Conservation (phyloP, 768 basidiomycete species). For the Basidioascus undulatus region DNA sequence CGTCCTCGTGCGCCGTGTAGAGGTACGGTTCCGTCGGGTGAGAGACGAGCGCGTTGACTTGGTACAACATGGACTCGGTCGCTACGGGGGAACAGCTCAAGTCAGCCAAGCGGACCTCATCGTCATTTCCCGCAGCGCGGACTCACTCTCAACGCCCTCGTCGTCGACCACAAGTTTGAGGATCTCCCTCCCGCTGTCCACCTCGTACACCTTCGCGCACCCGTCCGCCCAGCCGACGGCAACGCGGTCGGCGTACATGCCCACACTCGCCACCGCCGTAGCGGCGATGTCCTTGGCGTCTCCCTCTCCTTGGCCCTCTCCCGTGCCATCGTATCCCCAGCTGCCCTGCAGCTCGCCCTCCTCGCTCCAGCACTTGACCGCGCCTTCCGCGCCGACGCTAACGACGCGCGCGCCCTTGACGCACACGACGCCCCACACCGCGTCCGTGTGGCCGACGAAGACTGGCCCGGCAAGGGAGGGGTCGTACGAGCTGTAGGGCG, state of each 20-base stretch:
- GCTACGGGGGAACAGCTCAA: no score
- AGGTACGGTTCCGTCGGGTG: slow-evolving; percentile 76
- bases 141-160: slow-evolving; percentile 10
- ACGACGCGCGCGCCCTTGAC: slow-evolving; percentile 55
- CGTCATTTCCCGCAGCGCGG: background rate
- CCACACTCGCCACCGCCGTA: background rate
- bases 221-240: background rate
- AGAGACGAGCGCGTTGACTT: slow-evolving; percentile 57
- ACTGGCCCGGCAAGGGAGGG: slow-evolving; percentile 48
- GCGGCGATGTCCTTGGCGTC: slow-evolving; percentile 18
- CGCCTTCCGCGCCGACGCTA: slow-evolving; percentile 72
- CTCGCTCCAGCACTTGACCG: slow-evolving; percentile 65
- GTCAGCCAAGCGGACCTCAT: no score
- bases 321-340: slow-evolving; percentile 57
- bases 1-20: slow-evolving; percentile 81
- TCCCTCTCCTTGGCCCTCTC: slow-evolving; percentile 26
- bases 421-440: slow-evolving; percentile 61
- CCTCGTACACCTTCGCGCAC: slow-evolving; percentile 61
- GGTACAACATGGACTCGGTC: no score
- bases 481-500: slow-evolving; percentile 81
- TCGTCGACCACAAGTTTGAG: slow-evolving; percentile 31
- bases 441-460: slow-evolving; percentile 79
- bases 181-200: slow-evolving; percentile 58
- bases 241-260: background rate
- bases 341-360: slow-evolving; percentile 42